Evolutionary conservation across 1,284 basidiomycete genomes (phyloP).

Genomic region (Boletus austroedulis): DNA sequence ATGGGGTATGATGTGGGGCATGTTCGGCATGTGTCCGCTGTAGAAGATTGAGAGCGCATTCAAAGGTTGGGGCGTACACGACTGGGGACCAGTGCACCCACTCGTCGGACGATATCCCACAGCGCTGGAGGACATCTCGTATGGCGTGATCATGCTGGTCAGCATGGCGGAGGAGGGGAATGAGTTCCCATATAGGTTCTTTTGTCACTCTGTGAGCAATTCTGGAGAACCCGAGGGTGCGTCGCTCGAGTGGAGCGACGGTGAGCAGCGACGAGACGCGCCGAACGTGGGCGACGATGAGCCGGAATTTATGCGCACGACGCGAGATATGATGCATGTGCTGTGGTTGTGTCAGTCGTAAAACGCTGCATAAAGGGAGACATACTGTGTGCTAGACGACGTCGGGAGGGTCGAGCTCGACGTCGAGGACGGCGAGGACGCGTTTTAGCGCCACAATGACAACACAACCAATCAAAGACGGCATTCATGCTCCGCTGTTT

Average conservation of each 20-base stretch:
- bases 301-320: neutral
- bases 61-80: slow-evolving; percentile 37
- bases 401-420: slow-evolving; percentile 4
- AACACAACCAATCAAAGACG: slow-evolving; percentile 37
- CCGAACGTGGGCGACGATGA: neutral
- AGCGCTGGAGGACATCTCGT: slow-evolving; percentile 29
- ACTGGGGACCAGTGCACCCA: slow-evolving; percentile 40
- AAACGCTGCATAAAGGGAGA: neutral
- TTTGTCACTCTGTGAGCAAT: slow-evolving; percentile 25
- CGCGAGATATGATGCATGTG: slow-evolving; percentile 18
- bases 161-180: slow-evolving; percentile 20
- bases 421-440: slow-evolving; percentile 1
- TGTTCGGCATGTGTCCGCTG: neutral
- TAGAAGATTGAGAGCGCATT: slow-evolving; percentile 32
- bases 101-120: slow-evolving; percentile 36
- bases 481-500: slow-evolving; percentile 35
- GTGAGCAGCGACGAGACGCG: slow-evolving; percentile 17
- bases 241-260: slow-evolving; percentile 19
- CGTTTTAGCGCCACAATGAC: slow-evolving; percentile 38
- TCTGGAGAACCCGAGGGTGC: slow-evolving; percentile 26
- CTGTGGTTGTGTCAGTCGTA: slow-evolving; percentile 9
- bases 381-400: slow-evolving; percentile 1
- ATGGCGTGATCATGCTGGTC: slow-evolving; percentile 4
- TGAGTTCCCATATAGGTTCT: slow-evolving; percentile 31
- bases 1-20: slow-evolving; percentile 28